phyloP scores from a whole-genome alignment of 495 filamentous ascomycete species.

The Thozetella sp. region DNA sequence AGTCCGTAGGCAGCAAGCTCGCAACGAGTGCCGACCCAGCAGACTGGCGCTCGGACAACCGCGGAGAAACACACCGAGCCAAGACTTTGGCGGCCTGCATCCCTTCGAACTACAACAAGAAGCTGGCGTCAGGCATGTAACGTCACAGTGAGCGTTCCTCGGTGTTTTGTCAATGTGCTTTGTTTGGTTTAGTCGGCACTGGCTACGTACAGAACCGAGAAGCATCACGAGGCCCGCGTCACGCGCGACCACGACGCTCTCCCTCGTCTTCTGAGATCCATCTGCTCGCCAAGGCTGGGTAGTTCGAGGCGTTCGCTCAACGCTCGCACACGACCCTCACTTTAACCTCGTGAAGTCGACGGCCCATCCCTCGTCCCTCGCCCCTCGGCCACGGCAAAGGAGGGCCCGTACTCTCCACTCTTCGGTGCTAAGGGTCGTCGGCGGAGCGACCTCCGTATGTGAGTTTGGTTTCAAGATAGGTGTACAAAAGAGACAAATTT shows the following conservation, averaged over 20 bases:
- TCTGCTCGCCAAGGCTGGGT: slow-evolving; percentile 22
- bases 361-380: too few species aligned
- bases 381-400: not conserved
- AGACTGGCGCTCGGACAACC: too few species aligned
- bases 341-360: slow-evolving; percentile 61
- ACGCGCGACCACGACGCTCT: not conserved
- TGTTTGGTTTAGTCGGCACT: slow-evolving; percentile 1
- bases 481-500: slow-evolving; percentile 43
- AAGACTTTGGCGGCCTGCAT: too few species aligned
- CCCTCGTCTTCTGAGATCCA: not conserved
- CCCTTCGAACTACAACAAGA: too few species aligned
- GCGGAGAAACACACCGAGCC: not conserved
- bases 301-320: slow-evolving; percentile 51
- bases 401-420: slow-evolving; percentile 41
- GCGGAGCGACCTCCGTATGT: slow-evolving; percentile 54
- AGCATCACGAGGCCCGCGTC: not conserved
- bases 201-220: not conserved
- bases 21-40: too few species aligned
- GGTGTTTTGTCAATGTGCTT: not conserved
- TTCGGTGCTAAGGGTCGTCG: slow-evolving; percentile 59
- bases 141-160: not conserved
- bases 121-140: too few species aligned
- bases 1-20: too few species aligned
- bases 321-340: slow-evolving; percentile 58
- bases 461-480: slow-evolving; percentile 44